A percentile compares a stretch with the other conserved stretches of the same genome.
phyloP scores from a whole-genome alignment of 1,284 basidiomycete genomes.

The Naganishia albida region DNA sequence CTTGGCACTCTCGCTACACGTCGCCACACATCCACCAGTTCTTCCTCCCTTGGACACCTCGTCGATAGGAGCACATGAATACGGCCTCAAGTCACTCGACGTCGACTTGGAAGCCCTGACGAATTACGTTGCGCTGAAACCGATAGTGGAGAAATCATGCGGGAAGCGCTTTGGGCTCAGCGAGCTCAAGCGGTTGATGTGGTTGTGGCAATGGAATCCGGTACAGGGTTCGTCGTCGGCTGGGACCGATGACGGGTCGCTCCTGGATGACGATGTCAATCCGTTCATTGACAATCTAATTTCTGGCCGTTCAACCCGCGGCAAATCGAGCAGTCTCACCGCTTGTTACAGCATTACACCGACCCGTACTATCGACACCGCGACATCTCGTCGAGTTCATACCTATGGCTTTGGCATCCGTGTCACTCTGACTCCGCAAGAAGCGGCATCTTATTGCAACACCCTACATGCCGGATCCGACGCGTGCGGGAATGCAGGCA shows the following conservation, averaged over 20 bases:
- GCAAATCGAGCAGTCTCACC: not conserved
- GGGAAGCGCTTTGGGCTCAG: slow-evolving; percentile 47
- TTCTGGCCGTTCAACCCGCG: not conserved
- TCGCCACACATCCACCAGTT: slow-evolving; percentile 53
- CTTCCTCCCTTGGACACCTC: slow-evolving; percentile 47
- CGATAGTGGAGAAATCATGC: slow-evolving; percentile 49
- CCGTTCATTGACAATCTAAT: slow-evolving; percentile 34
- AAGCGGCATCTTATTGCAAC: slow-evolving; percentile 38
- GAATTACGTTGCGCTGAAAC: slow-evolving; percentile 46
- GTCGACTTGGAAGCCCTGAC: slow-evolving; percentile 49
- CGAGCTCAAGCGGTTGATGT: slow-evolving; percentile 51
- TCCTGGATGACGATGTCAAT: slow-evolving; percentile 6
- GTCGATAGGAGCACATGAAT: slow-evolving; percentile 5
- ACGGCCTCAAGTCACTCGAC: slow-evolving; percentile 26
- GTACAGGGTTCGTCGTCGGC: slow-evolving; percentile 8
- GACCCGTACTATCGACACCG: slow-evolving; percentile 49
- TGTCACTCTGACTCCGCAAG: slow-evolving; percentile 48
- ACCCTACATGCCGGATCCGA: slow-evolving; percentile 23
- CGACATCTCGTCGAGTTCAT: slow-evolving; percentile 42
- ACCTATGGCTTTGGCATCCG: slow-evolving; percentile 52
- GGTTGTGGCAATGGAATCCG: slow-evolving; percentile 54
- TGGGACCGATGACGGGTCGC: not conserved
- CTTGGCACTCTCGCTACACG: slow-evolving; percentile 50
- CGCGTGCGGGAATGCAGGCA: slow-evolving; percentile 22
- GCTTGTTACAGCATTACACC: slow-evolving; percentile 41